Percentiles rank a stretch among this genome's conserved stretches.
phyloP scores from a whole-genome alignment of 2,329 filamentous ascomycete genomes.

The Venturiaceae sp. region DNA sequence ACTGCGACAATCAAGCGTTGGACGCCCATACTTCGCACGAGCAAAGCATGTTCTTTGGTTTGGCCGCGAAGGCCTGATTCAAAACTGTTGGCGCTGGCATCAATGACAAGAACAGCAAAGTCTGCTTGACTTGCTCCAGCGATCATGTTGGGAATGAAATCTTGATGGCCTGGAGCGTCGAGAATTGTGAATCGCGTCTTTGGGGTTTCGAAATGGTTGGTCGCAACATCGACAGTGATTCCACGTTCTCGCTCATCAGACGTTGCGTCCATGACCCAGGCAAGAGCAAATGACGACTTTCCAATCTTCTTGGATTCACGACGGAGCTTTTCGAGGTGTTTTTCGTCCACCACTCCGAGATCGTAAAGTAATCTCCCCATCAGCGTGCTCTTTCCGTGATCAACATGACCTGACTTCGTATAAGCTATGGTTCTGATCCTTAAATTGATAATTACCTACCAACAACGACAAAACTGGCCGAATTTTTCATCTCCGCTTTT shows the following conservation, averaged over 20 bases:
- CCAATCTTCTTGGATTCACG: slow-evolving; percentile 86
- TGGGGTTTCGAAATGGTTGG: slow-evolving; percentile 86
- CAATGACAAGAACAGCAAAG: slow-evolving; percentile 89
- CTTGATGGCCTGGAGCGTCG: slow-evolving; percentile 86
- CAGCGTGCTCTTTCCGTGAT: slow-evolving; percentile 93
- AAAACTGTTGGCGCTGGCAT: slow-evolving; percentile 82
- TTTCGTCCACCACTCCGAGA: slow-evolving; percentile 75
- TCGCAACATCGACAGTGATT: slow-evolving; percentile 94
- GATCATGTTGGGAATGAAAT: slow-evolving; percentile 99
- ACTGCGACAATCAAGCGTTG: slow-evolving; percentile 81
- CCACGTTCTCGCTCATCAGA: slow-evolving; percentile 81
- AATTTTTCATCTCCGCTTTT: slow-evolving; percentile 65
- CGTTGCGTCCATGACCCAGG: slow-evolving; percentile 93
- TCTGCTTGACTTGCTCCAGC: slow-evolving; percentile 93
- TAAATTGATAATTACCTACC: slow-evolving; percentile 57
- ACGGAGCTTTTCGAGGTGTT: slow-evolving; percentile 78
- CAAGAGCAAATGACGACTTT: slow-evolving; percentile 90
- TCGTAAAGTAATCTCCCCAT: slow-evolving; percentile 94
- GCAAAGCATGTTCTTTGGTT: slow-evolving; percentile 83
- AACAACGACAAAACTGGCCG: slow-evolving; percentile 85
- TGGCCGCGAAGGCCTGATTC: slow-evolving; percentile 90
- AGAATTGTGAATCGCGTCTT: slow-evolving; percentile 85
- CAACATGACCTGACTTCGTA: slow-evolving; percentile 69
- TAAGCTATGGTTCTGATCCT: not conserved
- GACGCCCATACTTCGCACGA: slow-evolving; percentile 85